Evolutionary conservation across 2,329 filamentous ascomycete genomes (phyloP).

Genomic region (Lizonia empirigonia): DNA sequence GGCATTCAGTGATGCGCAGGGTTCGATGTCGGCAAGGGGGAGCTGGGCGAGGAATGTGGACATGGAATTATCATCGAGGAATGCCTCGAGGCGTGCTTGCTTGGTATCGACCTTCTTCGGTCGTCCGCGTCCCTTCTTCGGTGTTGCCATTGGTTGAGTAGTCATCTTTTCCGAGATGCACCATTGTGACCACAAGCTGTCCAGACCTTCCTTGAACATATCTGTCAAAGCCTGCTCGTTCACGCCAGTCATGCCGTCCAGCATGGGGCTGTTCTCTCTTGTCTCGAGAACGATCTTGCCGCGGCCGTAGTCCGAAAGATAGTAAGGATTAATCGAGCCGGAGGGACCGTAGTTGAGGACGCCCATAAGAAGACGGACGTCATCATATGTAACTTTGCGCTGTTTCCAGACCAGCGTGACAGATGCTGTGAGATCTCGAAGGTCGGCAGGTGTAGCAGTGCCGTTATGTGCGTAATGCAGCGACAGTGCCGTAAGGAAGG

Average conservation of each 20-base stretch:
- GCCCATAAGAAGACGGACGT: conserved; percentile 55
- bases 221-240: conserved; percentile 57
- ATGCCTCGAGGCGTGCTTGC: conserved; percentile 58
- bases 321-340: conserved; percentile 43
- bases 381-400: conserved; percentile 53
- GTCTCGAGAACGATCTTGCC: conserved; percentile 52
- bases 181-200: conserved; percentile 54
- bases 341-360: conserved; percentile 43
- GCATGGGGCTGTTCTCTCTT: conserved; percentile 36
- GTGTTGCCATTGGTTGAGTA: conserved; percentile 38
- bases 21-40: conserved; percentile 60
- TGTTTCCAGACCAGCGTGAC: conserved; percentile 54
- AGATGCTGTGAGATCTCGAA: conserved; percentile 48
- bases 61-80: conserved; percentile 42
- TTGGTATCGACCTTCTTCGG: conserved; percentile 35
- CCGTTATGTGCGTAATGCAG: conserved; percentile 58
- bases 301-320: conserved; percentile 51
- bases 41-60: conserved; percentile 61
- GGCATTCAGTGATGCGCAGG: conserved; percentile 59
- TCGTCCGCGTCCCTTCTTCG: conserved; percentile 44
- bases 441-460: conserved; percentile 51
- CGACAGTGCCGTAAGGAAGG: conserved; percentile 57
- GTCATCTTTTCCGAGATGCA: conserved; percentile 32
- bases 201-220: conserved; percentile 57
- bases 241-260: conserved; percentile 39